Conservation (phyloP, 1,139 yeast species). For the Yamadazyma atlantica region DNA sequence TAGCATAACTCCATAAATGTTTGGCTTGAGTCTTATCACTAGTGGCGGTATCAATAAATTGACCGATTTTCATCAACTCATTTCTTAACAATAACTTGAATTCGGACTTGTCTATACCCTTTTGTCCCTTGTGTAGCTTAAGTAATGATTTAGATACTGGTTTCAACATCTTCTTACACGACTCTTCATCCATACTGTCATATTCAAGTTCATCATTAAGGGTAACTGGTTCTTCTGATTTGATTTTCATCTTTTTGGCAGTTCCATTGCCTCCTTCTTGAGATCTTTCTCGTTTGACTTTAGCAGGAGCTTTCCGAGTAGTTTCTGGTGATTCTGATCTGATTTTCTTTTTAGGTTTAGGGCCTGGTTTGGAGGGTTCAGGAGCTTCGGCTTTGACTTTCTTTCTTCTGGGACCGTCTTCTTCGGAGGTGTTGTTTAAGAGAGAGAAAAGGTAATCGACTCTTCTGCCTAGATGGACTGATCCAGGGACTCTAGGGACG, state of each 20-base stretch:
- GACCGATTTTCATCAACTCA: slow-evolving; percentile 80
- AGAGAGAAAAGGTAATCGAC: slow-evolving; percentile 81
- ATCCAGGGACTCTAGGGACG: slow-evolving; percentile 69
- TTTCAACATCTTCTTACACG: slow-evolving; percentile 62
- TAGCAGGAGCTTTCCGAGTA: slow-evolving; percentile 7
- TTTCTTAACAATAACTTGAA: slow-evolving; percentile 77
- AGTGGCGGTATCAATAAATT: slow-evolving; percentile 44
- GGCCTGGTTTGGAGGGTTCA: slow-evolving; percentile 5
- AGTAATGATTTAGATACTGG: slow-evolving; percentile 76
- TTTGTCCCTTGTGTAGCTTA: slow-evolving; percentile 73
- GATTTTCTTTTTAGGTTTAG: slow-evolving; percentile 10
- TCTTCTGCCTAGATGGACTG: slow-evolving; percentile 92
- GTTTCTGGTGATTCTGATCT: slow-evolving; percentile 13
- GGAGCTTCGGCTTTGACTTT: slow-evolving; percentile 1
- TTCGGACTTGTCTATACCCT: slow-evolving; percentile 79
- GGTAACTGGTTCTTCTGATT: slow-evolving; percentile 17
- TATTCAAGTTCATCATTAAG: slow-evolving; percentile 54
- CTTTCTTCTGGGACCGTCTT: slow-evolving; percentile 7
- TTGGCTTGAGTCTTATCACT: slow-evolving; percentile 43
- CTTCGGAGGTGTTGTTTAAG: slow-evolving; percentile 48
- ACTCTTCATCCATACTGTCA: slow-evolving; percentile 78
- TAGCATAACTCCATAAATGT: slow-evolving; percentile 90
- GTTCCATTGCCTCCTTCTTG: slow-evolving; percentile 3
- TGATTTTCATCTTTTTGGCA: slow-evolving; percentile 12
- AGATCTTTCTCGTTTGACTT: slow-evolving; percentile 5